Conservation (phyloP, 1,139 yeast species). For the Debaryomycetaceae sp. region DNA sequence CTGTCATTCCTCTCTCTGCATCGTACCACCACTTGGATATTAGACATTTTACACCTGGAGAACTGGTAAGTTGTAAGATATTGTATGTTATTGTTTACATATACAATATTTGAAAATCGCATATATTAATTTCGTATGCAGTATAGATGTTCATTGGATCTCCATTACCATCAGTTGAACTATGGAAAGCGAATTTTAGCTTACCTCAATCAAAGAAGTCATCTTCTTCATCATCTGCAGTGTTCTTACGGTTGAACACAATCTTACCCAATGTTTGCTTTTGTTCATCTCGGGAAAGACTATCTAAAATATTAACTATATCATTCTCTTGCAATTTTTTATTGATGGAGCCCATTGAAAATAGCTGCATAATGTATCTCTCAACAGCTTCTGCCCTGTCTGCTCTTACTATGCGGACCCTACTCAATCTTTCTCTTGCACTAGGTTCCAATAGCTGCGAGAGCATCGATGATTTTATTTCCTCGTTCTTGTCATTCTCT, state of each 20-base stretch:
- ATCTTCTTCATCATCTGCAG: conserved; percentile 17
- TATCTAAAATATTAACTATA: conserved; percentile 77
- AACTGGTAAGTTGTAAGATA: neutral
- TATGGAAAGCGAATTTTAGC: neutral
- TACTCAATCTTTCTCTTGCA: conserved; percentile 83
- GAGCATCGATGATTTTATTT: conserved; percentile 41
- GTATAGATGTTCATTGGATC: neutral
- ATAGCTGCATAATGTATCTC: conserved; percentile 67
- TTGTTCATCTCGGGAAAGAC: conserved; percentile 75
- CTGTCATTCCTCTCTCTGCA: conserved; percentile 79
- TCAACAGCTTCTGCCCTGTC: conserved; percentile 93
- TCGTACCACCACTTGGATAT: conserved; percentile 82
- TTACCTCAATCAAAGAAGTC: conserved; percentile 26
- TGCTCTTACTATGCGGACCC: conserved; percentile 86
- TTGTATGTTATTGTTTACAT: neutral
- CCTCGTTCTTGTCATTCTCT: conserved; percentile 18
- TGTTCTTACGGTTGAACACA: conserved; percentile 26
- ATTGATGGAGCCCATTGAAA: conserved; percentile 73
- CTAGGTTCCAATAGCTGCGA: conserved; percentile 72
- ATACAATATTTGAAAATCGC: neutral
- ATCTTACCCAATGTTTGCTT: conserved; percentile 60
- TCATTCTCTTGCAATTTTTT: conserved; percentile 75
- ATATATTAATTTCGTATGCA: neutral
- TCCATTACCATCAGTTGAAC: too few relatives aligned
- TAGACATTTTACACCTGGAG: conserved; percentile 22